Conservation (phyloP, 345 rosid species). For the Euphorbia tirucalli region DNA sequence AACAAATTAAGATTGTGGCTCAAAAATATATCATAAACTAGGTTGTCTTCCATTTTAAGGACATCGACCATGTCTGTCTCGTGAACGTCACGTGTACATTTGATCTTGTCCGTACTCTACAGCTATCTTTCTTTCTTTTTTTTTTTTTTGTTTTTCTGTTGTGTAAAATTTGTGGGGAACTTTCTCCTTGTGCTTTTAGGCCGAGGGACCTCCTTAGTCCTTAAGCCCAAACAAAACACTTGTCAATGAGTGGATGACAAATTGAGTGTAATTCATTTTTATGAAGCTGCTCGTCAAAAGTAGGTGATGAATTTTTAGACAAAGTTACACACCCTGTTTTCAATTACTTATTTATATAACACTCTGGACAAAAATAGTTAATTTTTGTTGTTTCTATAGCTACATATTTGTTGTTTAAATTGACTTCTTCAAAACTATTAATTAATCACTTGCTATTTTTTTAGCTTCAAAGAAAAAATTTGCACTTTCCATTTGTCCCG, state of each 20-base stretch:
- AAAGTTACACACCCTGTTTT: not conserved
- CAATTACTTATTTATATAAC: no score
- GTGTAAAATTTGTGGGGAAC: constrained; percentile 4
- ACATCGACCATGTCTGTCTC: constrained; percentile 36
- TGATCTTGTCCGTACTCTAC: constrained; percentile 28
- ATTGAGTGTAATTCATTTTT: not conserved
- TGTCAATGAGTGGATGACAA: not conserved
- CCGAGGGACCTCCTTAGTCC: not conserved
- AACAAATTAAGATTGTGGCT: constrained; percentile 28
- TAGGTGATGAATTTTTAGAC: not conserved
- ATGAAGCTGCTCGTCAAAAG: not conserved
- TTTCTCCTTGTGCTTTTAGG: not conserved
- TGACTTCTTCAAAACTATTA: no score
- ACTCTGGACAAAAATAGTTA: no score
- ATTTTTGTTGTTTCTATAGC: no score
- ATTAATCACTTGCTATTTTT: no score
- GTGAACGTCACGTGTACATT: constrained; percentile 42
- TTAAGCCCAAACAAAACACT: not conserved
- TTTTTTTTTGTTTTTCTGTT: constrained; percentile 9
- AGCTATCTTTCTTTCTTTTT: constrained; percentile 18
- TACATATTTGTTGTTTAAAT: no score
- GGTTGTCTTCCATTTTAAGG: constrained; percentile 39
- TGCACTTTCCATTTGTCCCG: not conserved
- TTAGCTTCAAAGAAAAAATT: not conserved
- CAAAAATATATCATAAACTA: constrained; percentile 18